Base-by-base conservation (phyloP, 208 protist genomes). In the Leishmania gerbilli region DNA sequence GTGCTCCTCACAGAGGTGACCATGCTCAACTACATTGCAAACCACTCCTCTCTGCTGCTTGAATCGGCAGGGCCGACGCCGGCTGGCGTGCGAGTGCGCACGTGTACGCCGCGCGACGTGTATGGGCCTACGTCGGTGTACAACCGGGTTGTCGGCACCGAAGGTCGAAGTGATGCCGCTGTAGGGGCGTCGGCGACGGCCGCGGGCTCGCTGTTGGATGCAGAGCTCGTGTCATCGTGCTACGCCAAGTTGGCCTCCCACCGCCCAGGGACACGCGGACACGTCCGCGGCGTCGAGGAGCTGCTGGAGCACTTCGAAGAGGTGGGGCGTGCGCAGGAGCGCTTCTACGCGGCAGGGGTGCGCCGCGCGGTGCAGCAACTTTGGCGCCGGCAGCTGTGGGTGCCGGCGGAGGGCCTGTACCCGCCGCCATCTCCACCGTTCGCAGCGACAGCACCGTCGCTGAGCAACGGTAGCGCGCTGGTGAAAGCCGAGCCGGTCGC, bases 1-100 rank as follows among this genome's bases (percentile, higher is more conserved):
- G 91, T 97, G 42, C 82, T 97, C 40, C 83, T 97, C 40, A 93
- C 88, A 8, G 92, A 97, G 81, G 89, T 97, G 34, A 84, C 89
- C 49, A 65, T 92, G 69, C 76, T 97, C 58, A 86, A 89, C 65
- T 97, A 97, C 80, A 77, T 97, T 5, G 86, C 74, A 4, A 80
- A 90, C 34, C 72, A 90, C 81, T 65, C 84, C 21, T 71, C 76
- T 19, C 67, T 90, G 1, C 7, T 67, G 64, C 45, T 34, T 58
- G 64, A 64, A 56, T 42, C 76, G 8, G 69, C 42, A 45, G 68
- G 13, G 21, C 67, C 15, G 40, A 15, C 31, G 40, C 67, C 64
- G 65, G 45, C 82, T 40, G 55, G 19, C 15, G 62, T 40, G 37
- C 49, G 42, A 3, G 21, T 2, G 24, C 7, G 19, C 17, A 80